Conservation (phyloP, 768 basidiomycete species). For the Paxillus rubicundulus region DNA sequence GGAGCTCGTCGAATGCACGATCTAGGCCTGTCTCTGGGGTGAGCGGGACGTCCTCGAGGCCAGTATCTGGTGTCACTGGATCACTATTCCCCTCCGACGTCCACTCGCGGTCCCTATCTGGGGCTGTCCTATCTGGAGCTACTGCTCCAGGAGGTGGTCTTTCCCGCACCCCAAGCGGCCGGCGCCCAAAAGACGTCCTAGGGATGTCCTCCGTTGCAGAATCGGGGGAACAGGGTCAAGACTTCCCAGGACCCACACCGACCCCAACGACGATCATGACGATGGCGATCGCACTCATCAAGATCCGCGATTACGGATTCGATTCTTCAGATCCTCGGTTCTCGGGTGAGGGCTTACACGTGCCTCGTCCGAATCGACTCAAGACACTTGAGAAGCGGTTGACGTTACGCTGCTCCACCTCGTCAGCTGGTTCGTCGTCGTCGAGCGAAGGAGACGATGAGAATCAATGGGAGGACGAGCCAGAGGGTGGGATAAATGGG, state of each 20-base stretch:
- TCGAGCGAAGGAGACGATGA: slow-evolving; percentile 15
- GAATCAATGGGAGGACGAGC: slow-evolving; percentile 22
- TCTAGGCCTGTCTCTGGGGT: slow-evolving; percentile 22
- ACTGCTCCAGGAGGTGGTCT: not conserved
- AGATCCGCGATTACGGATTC: slow-evolving; percentile 53
- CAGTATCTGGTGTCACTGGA: slow-evolving; percentile 7
- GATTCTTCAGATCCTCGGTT: slow-evolving; percentile 42
- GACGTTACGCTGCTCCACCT: slow-evolving; percentile 20
- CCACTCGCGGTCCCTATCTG: slow-evolving; percentile 12
- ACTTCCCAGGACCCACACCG: not conserved
- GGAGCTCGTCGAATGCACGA: slow-evolving; percentile 18
- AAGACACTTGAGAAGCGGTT: slow-evolving; percentile 29
- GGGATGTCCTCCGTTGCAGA: slow-evolving; percentile 14
- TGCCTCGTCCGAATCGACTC: slow-evolving; percentile 40
- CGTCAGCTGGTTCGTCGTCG: slow-evolving; percentile 21
- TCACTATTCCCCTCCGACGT: not conserved
- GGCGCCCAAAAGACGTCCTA: slow-evolving; percentile 14
- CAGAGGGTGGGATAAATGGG: slow-evolving; percentile 27
- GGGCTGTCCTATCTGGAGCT: not conserved
- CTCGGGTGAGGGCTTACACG: slow-evolving; percentile 39
- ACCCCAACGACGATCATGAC: not conserved
- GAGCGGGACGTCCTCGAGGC: slow-evolving; percentile 19
- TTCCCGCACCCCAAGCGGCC: slow-evolving; percentile 18
- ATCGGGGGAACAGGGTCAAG: slow-evolving; percentile 4
- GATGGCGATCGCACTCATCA: slow-evolving; percentile 25